Evolutionary conservation across 306 rosid genomes (phyloP).

Genomic region (Vachellia pachyceras): DNA sequence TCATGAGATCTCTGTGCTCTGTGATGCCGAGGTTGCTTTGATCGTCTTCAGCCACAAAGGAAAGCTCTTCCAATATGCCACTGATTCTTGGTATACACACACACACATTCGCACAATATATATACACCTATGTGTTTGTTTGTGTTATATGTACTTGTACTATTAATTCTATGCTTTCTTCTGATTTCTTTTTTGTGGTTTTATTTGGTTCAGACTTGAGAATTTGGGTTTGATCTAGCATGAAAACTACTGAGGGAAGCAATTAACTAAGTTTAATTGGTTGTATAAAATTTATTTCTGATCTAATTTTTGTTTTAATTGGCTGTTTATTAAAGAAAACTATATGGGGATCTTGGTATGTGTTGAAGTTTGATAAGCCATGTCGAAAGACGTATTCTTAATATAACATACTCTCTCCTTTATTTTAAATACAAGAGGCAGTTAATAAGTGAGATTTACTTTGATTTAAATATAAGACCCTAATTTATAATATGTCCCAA

Average conservation of each 20-base stretch:
- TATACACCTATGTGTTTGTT: not conserved
- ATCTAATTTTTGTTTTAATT: not conserved
- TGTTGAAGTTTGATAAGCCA: not conserved
- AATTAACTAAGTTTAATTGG: too few species aligned
- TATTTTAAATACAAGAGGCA: too few species aligned
- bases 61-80: constrained; percentile 86
- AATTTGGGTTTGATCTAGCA: constrained; percentile 21
- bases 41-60: constrained; percentile 88
- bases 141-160: too few species aligned
- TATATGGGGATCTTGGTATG: not conserved
- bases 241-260: not conserved
- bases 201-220: not conserved
- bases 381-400: not conserved
- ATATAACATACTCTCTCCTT: too few species aligned
- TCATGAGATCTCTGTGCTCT: constrained; percentile 91
- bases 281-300: not conserved
- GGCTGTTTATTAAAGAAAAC: not conserved
- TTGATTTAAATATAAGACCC: too few species aligned
- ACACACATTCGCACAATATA: not conserved
- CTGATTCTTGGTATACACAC: constrained; percentile 88
- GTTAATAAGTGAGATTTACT: too few species aligned
- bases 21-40: constrained; percentile 96
- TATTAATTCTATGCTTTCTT: too few species aligned
- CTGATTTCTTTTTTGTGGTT: too few species aligned
- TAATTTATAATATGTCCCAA: too few species aligned